These are phyloP conservation scores for Capronia americana DNA, from an alignment of 2,329 filamentous ascomycete species.

Conservation along the genomic window DNA sequence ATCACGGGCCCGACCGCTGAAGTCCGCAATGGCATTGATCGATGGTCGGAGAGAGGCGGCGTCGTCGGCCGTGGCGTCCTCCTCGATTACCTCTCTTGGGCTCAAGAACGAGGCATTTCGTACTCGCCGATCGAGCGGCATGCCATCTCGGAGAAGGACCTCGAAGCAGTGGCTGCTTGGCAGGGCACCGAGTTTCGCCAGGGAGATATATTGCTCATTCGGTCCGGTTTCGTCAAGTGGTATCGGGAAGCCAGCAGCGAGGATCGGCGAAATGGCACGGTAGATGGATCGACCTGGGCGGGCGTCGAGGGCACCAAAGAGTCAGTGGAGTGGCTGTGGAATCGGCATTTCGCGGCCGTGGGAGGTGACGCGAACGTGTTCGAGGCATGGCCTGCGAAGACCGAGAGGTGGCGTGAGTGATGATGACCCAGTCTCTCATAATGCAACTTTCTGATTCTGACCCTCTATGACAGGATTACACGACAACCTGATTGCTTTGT, in stretches of 20 bases:
- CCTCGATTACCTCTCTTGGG: constrained; percentile 54
- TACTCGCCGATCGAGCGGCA: constrained; percentile 61
- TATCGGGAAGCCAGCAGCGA: constrained; percentile 56
- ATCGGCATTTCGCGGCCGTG: constrained; percentile 70
- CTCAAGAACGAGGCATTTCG: constrained; percentile 57
- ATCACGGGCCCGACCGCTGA: constrained; percentile 18
- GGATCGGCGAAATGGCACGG: constrained; percentile 45
- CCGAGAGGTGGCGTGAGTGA: constrained; percentile 22
- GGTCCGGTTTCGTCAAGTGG: constrained; percentile 67
- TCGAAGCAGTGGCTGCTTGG: constrained; percentile 63
- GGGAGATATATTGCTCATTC: constrained; percentile 71
- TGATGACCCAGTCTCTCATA: constrained; percentile 1
- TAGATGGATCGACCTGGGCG: constrained; percentile 49
- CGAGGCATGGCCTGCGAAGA: constrained; percentile 64
- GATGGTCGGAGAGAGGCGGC: constrained; percentile 50
- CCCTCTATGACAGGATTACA: constrained; percentile 35
- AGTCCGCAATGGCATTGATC: constrained; percentile 27
- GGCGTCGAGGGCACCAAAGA: constrained; percentile 61
- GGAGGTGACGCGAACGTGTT: constrained; percentile 68
- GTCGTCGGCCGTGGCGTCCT: constrained; percentile 51
- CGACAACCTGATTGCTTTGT: constrained; percentile 39
- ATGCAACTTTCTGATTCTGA: background rate
- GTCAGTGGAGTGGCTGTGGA: constrained; percentile 70
- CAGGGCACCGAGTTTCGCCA: constrained; percentile 61
- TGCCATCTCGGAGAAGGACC: constrained; percentile 62